Percentiles rank a stretch among this genome's conserved stretches.
phyloP scores from a whole-genome alignment of 1,139 yeast species.

The Scheffersomyces stambukii region DNA sequence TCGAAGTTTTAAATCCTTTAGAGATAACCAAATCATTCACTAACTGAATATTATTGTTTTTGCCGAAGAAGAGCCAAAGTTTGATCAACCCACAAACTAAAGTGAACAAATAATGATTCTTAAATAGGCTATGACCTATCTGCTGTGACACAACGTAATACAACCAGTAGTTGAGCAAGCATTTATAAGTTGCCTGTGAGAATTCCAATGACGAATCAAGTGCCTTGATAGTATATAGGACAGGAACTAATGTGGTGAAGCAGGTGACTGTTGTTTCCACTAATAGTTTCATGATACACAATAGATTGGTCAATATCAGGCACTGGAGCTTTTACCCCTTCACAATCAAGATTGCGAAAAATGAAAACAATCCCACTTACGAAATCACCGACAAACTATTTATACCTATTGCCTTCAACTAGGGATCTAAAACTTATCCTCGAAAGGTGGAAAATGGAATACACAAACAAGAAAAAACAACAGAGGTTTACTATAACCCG shows the following conservation, averaged over 20 bases:
- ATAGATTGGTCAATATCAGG: too few species aligned
- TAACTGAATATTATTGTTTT: constrained; percentile 6
- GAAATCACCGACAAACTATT: too few species aligned
- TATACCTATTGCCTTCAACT: too few species aligned
- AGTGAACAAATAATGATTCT: constrained; percentile 1
- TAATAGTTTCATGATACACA: too few species aligned
- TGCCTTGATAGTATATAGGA: constrained; percentile 9
- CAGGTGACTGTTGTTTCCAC: constrained; percentile 6
- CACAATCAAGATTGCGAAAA: too few species aligned
- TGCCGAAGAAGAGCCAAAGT: constrained; percentile 12
- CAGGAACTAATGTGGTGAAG: constrained; percentile 10
- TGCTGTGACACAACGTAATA: constrained; percentile 8
- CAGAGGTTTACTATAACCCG: too few species aligned
- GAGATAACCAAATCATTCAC: constrained; percentile 6
- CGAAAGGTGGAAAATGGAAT: too few species aligned
- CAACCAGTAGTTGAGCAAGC: constrained; percentile 12
- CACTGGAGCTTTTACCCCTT: too few species aligned
- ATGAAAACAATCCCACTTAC: too few species aligned
- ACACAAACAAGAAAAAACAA: too few species aligned
- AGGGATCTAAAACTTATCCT: too few species aligned
- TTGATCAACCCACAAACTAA: constrained; percentile 1
- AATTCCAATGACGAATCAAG: constrained; percentile 9
- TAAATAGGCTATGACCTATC: constrained; percentile 3
- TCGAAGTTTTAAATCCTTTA: constrained; percentile 1
- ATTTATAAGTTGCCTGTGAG: constrained; percentile 8